phyloP scores from a whole-genome alignment of 1,139 yeast genomes.

The Debaryomycetaceae sp. region DNA sequence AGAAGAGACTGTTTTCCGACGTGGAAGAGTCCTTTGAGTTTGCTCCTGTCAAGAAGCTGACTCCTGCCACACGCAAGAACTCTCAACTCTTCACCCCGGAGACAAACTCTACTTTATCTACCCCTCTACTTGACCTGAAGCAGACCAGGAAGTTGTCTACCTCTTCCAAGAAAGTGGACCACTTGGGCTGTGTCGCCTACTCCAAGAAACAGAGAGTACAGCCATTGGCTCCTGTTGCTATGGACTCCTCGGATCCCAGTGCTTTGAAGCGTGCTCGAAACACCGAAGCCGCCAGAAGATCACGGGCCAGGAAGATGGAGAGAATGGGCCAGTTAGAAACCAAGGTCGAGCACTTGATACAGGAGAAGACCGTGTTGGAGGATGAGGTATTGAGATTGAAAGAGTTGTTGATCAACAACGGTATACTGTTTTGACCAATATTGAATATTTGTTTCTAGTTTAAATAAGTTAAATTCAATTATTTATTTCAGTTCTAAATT shows the following conservation, averaged over 20 bases:
- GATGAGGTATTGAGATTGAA: slow-evolving; percentile 58
- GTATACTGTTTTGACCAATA: slow-evolving; percentile 18
- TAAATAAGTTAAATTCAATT: neutral
- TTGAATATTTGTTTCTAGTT: neutral
- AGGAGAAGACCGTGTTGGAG: slow-evolving; percentile 53
- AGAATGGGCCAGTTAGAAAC: slow-evolving; percentile 81
- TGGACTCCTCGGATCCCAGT: slow-evolving; percentile 58
- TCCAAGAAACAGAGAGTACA: slow-evolving; percentile 59
- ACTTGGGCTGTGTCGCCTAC: slow-evolving; percentile 61
- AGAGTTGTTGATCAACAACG: slow-evolving; percentile 35
- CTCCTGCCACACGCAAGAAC: neutral
- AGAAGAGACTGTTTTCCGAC: slow-evolving; percentile 26
- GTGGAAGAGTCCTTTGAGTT: slow-evolving; percentile 28
- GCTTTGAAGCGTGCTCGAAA: slow-evolving; percentile 87
- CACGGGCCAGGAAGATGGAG: slow-evolving; percentile 89
- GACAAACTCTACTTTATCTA: slow-evolving; percentile 32
- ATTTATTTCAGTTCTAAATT: neutral
- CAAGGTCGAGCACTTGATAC: slow-evolving; percentile 62
- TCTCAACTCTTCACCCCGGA: slow-evolving; percentile 33
- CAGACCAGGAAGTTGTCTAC: slow-evolving; percentile 1
- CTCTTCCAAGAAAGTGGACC: slow-evolving; percentile 35
- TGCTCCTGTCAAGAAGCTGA: slow-evolving; percentile 9
- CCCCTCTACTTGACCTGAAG: slow-evolving; percentile 21
- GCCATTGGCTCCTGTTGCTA: slow-evolving; percentile 64
- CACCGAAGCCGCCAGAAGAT: slow-evolving; percentile 96